Percentiles rank a stretch among this genome's conserved stretches.
Evolutionary conservation across 2,329 filamentous ascomycete species (phyloP).

Genomic region (Colletotrichum viniferum): DNA sequence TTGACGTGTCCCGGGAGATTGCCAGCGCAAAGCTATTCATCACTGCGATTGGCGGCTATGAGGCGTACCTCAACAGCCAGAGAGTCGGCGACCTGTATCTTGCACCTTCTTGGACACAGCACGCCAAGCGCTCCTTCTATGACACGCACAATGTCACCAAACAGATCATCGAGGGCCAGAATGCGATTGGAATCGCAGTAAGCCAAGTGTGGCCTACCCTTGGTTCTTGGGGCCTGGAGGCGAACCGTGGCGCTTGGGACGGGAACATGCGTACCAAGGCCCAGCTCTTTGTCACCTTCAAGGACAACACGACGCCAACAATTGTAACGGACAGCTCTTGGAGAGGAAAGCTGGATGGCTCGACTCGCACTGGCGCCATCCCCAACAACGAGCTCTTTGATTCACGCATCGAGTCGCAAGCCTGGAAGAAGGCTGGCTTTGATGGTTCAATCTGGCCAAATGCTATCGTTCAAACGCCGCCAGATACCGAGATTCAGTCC

Average conservation of each 20-base stretch:
- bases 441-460: not conserved
- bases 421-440: not conserved
- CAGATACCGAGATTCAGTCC: not conserved
- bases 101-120: not conserved
- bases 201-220: not conserved
- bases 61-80: not conserved
- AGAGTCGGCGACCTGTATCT: not conserved
- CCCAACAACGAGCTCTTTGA: not conserved
- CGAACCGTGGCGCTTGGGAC: not conserved
- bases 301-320: not conserved
- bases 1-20: not conserved
- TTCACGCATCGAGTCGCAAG: not conserved
- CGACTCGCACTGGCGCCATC: not conserved
- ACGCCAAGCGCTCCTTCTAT: not conserved
- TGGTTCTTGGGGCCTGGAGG: not conserved
- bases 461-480: not conserved
- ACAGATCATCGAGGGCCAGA: not conserved
- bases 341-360: not conserved
- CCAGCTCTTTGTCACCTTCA: not conserved
- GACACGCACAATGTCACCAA: not conserved
- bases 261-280: not conserved
- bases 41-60: not conserved
- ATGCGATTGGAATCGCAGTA: not conserved
- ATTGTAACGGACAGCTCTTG: not conserved
- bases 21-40: not conserved